A percentile compares a stretch with the other conserved stretches of the same genome.
Evolutionary conservation across 768 basidiomycete genomes (phyloP).

Genomic region (Gyrodon lividus): DNA sequence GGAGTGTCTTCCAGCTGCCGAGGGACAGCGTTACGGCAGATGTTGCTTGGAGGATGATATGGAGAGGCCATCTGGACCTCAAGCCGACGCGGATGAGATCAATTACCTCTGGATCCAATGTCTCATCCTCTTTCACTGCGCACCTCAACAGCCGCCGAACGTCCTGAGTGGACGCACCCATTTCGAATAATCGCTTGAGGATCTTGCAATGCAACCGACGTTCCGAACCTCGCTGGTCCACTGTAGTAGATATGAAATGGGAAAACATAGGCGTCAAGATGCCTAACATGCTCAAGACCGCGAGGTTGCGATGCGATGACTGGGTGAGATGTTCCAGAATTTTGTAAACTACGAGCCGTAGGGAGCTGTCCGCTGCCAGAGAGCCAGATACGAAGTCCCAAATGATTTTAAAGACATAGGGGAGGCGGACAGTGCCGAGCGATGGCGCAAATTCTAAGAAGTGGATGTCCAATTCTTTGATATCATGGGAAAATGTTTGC

Average conservation of each 20-base stretch:
- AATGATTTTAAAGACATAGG: slow-evolving; percentile 61
- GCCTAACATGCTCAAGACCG: slow-evolving; percentile 58
- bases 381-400: slow-evolving; percentile 47
- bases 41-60: slow-evolving; percentile 64
- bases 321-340: slow-evolving; percentile 61
- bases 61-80: slow-evolving; percentile 76
- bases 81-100: slow-evolving; percentile 70
- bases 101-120: slow-evolving; percentile 61
- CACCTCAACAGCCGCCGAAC: slow-evolving; percentile 63
- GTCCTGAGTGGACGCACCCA: slow-evolving; percentile 67
- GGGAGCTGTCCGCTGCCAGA: slow-evolving; percentile 33
- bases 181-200: slow-evolving; percentile 66
- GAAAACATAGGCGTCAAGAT: slow-evolving; percentile 51
- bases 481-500: slow-evolving; percentile 34
- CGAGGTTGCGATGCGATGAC: slow-evolving; percentile 68
- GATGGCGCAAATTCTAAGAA: slow-evolving; percentile 41
- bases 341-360: slow-evolving; percentile 57
- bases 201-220: slow-evolving; percentile 60
- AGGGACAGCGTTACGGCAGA: slow-evolving; percentile 52
- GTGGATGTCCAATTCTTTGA: slow-evolving; percentile 40
- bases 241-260: slow-evolving; percentile 21
- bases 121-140: slow-evolving; percentile 47
- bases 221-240: slow-evolving; percentile 33
- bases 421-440: slow-evolving; percentile 52
- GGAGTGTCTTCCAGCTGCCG: slow-evolving; percentile 51